Base-by-base conservation (phyloP, 139 green algal genomes). In the Chlorella sp. region DNA sequence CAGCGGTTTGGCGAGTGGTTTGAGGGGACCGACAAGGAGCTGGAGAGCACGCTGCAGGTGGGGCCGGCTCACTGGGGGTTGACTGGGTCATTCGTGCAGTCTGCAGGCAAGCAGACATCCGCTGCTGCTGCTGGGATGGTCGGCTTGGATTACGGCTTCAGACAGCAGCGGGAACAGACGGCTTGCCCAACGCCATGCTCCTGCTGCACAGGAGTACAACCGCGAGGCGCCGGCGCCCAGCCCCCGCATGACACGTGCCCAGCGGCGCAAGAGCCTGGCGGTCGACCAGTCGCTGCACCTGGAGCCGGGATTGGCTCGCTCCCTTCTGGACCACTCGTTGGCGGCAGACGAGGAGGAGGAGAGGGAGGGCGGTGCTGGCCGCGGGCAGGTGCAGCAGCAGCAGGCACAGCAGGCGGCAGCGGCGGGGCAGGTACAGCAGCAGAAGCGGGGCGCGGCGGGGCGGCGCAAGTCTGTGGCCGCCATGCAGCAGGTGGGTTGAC, bases 1-100 rank as follows among this genome's bases (percentile, higher is more conserved):
- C 34, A 84, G 48, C 86, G 86, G 14, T 90, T 73, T 41, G 86
- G 86, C 26, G 69, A 81, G 30, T 90, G 76, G 81, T 90, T 87
- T 81, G 58, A 84, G 34, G 86, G 86, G 0, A 76, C 79, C 40
- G 86, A 90, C 34, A 34, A 67, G 20, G 81, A 90, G 32, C 74
- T 90, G 64, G 86, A 90, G 40, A 9, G 70, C 30, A 85, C 73
- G 28, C 62, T 90, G 81, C 36, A 56, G 46, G 68, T 67, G 60
- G 41, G 76, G 26, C 28, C 44, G 17, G 34, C 41, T 24, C 46
- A 32, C n/a, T 51, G 51, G 30, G 24, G 20, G n/a, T 3, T 65
- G 56, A 20, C 7, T 65, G 56, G 56, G 22, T 65, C 22, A 4
- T 24, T 20, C 22, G 56, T 4, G 9, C 22, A 65, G 9, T 65